Evolutionary conservation across 2,329 filamentous ascomycete species (phyloP).

Genomic region (Aspergillus sp.): DNA sequence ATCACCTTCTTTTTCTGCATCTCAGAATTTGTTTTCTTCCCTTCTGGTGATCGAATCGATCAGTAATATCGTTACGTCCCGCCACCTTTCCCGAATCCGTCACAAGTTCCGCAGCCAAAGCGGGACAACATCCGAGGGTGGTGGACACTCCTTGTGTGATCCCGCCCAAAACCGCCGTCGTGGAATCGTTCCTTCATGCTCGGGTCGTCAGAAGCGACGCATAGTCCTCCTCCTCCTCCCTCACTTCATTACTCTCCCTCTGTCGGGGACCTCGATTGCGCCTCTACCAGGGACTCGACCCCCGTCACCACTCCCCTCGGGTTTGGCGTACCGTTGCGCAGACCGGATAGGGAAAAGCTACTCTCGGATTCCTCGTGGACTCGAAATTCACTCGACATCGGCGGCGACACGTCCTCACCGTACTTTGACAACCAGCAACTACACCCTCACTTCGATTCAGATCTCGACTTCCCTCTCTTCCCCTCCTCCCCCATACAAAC

Average conservation of each 20-base stretch:
- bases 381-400: constrained; percentile 39
- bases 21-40: background rate
- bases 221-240: constrained; percentile 49
- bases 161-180: constrained; percentile 36
- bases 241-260: constrained; percentile 54
- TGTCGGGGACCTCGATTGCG: constrained; percentile 49
- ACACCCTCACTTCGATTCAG: constrained; percentile 35
- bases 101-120: constrained; percentile 34
- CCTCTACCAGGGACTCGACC: constrained; percentile 53
- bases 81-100: constrained; percentile 34
- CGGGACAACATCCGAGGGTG: constrained; percentile 42
- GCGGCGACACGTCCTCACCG: constrained; percentile 35
- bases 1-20: background rate
- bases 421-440: constrained; percentile 32
- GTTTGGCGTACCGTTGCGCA: constrained; percentile 46
- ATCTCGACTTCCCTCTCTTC: constrained; percentile 44
- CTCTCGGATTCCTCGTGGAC: constrained; percentile 48
- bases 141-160: constrained; percentile 33
- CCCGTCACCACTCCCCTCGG: constrained; percentile 53
- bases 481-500: constrained; percentile 34
- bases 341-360: constrained; percentile 45
- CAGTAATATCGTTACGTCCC: constrained; percentile 21
- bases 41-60: constrained; percentile 13
- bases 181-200: constrained; percentile 49
- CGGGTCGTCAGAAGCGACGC: constrained; percentile 49